These are phyloP conservation scores for Ustilago cynodontis DNA, from an alignment of 1,284 basidiomycete species.

Conservation along the genomic window DNA sequence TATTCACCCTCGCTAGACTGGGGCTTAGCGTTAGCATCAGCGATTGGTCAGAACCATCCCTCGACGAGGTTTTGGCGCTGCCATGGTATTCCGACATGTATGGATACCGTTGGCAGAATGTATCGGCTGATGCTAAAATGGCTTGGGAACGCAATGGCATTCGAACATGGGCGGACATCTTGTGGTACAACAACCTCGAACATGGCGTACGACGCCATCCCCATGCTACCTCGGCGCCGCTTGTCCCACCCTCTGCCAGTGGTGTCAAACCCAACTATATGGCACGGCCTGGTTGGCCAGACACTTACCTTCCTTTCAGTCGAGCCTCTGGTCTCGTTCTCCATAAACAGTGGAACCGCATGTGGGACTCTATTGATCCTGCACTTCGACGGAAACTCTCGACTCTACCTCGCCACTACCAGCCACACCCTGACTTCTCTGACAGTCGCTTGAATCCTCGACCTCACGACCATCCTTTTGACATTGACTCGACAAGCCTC, in stretches of 20 bases:
- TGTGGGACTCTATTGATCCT: constrained; percentile 8
- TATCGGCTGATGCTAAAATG: constrained; percentile 1
- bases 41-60: neutral
- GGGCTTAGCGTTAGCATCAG: neutral
- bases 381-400: constrained; percentile 1
- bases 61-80: constrained; percentile 4
- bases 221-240: constrained; percentile 2
- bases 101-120: constrained; percentile 4
- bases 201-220: neutral
- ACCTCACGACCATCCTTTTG: constrained; percentile 6
- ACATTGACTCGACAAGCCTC: neutral
- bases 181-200: constrained; percentile 11
- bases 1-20: constrained; percentile 3
- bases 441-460: constrained; percentile 6
- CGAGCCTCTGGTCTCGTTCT: constrained; percentile 5
- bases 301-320: constrained; percentile 4
- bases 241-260: constrained; percentile 10
- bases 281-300: constrained; percentile 2
- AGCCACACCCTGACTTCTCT: constrained; percentile 15
- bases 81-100: constrained; percentile 15
- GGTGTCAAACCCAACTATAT: constrained; percentile 13
- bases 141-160: constrained; percentile 12
- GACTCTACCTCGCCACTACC: neutral
- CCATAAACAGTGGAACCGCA: constrained; percentile 7
- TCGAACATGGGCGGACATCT: constrained; percentile 11